A percentile compares a stretch with the other conserved stretches of the same genome.
Evolutionary conservation across 116 monocot genomes (phyloP).

Genomic region (Posidonia oceanica): DNA sequence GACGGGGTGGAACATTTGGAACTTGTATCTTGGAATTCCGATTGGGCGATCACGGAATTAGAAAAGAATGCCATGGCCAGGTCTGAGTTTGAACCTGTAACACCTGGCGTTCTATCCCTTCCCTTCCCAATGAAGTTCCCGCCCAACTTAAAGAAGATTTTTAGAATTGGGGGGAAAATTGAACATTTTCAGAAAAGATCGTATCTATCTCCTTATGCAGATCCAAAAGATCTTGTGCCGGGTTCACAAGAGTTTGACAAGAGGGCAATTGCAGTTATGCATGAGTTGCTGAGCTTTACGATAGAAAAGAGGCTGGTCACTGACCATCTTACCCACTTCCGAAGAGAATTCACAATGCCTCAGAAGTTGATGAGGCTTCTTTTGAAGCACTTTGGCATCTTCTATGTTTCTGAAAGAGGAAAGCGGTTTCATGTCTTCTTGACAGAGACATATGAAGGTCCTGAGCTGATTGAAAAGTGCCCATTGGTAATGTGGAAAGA

Average conservation of each 20-base stretch:
- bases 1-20: conserved; percentile 62
- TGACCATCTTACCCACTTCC: conserved; percentile 82
- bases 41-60: conserved; percentile 70
- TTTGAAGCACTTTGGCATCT: conserved; percentile 78
- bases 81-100: neutral
- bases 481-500: conserved; percentile 86
- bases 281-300: conserved; percentile 84
- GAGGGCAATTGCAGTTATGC: conserved; percentile 75
- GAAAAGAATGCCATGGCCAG: conserved; percentile 35
- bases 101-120: conserved; percentile 49
- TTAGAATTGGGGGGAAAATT: conserved; percentile 43
- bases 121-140: conserved; percentile 87
- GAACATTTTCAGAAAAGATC: conserved; percentile 63
- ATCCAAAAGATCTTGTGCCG: conserved; percentile 39
- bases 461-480: conserved; percentile 56
- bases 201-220: conserved; percentile 70
- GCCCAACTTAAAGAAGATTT: conserved; percentile 43
- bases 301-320: conserved; percentile 87
- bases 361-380: conserved; percentile 93
- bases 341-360: conserved; percentile 75
- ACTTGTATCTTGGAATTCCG: conserved; percentile 64
- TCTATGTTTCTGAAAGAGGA: conserved; percentile 95
- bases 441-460: conserved; percentile 71
- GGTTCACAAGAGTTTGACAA: conserved; percentile 81
- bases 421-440: conserved; percentile 75